Evolutionary conservation across 768 basidiomycete species (phyloP).

Genomic region (Collybia sp.): DNA sequence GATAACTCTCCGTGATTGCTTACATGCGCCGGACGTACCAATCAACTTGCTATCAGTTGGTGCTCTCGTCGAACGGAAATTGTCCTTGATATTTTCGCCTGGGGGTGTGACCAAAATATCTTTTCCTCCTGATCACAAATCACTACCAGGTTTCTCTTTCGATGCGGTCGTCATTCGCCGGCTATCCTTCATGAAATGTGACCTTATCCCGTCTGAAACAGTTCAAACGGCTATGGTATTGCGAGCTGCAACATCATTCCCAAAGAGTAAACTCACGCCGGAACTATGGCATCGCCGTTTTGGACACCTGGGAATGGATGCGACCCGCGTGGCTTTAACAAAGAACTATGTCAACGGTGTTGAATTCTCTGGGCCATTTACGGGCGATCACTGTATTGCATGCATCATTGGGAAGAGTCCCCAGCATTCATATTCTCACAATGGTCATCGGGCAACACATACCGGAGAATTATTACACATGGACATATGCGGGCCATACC

Average conservation of each 20-base stretch:
- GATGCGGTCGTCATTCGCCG: not conserved
- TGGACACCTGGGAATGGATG: slow-evolving; percentile 16
- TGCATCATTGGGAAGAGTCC: slow-evolving; percentile 21
- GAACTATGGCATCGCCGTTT: slow-evolving; percentile 18
- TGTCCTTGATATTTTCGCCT: not conserved
- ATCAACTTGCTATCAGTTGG: not conserved
- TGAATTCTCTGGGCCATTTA: too few species aligned
- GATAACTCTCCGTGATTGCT: not conserved
- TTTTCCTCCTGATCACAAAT: not conserved
- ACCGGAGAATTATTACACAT: slow-evolving; percentile 19
- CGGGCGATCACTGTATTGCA: slow-evolving; percentile 10
- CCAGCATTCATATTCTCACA: slow-evolving; percentile 7
- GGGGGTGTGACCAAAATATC: not conserved
- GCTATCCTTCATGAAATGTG: not conserved
- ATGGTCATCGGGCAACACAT: not conserved
- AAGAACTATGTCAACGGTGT: slow-evolving; percentile 12
- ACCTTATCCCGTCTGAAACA: not conserved
- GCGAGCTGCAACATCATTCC: slow-evolving; percentile 4
- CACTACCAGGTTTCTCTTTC: not conserved
- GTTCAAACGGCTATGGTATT: not conserved
- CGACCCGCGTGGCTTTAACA: slow-evolving; percentile 11
- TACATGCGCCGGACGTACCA: not conserved
- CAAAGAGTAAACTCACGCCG: not conserved
- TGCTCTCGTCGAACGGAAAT: not conserved
- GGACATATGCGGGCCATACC: slow-evolving; percentile 20